Conservation (phyloP, 1,284 basidiomycete species). For the Chalciporus piperatoides region DNA sequence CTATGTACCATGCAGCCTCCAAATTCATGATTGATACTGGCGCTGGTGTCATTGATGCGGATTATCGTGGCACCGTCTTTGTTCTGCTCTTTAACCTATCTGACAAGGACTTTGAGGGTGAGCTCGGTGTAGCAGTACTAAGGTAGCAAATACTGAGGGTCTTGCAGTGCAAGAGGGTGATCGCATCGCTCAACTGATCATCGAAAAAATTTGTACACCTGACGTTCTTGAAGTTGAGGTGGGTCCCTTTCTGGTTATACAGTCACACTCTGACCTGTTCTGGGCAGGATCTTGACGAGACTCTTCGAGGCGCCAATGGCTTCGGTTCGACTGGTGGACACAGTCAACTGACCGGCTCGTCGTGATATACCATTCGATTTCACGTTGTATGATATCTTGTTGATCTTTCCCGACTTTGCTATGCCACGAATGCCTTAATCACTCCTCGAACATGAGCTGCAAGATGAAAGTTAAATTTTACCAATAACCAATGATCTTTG, state of each 20-base stretch:
- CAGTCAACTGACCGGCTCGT: conserved; percentile 34
- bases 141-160: not conserved
- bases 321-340: conserved; percentile 96
- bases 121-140: conserved; percentile 21
- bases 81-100: conserved; percentile 95
- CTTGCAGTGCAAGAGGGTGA: conserved; percentile 84
- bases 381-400: conserved; percentile 4
- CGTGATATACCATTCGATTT: conserved; percentile 1
- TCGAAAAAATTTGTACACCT: conserved; percentile 88
- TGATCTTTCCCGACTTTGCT: not conserved
- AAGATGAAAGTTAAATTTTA: not conserved
- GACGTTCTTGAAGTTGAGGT: conserved; percentile 84
- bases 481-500: not conserved
- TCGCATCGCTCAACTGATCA: conserved; percentile 90
- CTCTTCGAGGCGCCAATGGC: conserved; percentile 80
- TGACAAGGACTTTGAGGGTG: conserved; percentile 84
- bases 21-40: conserved; percentile 98
- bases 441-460: not conserved
- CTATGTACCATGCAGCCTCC: conserved; percentile 54
- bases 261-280: conserved; percentile 4
- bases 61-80: conserved; percentile 91
- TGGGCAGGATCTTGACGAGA: conserved; percentile 74
- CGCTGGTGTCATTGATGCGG: conserved; percentile 94
- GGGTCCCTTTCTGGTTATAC: conserved; percentile 28
- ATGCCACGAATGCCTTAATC: not conserved